A percentile compares a stretch with the other conserved stretches of the same genome.
These are phyloP conservation scores for Ormosia emarginata DNA, from an alignment of 306 rosid genomes.

Conservation along the genomic window DNA sequence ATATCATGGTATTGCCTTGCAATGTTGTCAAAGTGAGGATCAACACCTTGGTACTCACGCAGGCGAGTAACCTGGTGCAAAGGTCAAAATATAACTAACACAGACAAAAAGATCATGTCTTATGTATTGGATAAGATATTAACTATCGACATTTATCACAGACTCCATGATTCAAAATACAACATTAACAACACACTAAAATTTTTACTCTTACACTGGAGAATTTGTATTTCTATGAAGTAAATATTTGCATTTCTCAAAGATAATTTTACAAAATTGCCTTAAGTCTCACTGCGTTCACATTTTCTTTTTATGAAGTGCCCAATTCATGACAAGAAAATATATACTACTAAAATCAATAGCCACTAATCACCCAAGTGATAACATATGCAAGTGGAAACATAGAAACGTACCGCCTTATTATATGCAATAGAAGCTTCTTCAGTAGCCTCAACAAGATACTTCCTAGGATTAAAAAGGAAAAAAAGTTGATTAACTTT, in stretches of 20 bases:
- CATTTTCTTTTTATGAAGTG: background rate
- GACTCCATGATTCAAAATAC: background rate
- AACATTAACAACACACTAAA: background rate
- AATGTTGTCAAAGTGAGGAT: conserved; percentile 80
- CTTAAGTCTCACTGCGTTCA: background rate
- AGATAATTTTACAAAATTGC: background rate
- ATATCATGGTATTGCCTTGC: conserved; percentile 83
- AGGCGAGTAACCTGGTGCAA: conserved; percentile 73
- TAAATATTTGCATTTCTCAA: background rate
- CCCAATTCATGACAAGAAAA: background rate
- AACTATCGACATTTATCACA: background rate
- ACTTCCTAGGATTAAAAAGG: conserved; percentile 51
- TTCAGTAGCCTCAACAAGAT: conserved; percentile 85
- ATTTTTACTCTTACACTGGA: background rate
- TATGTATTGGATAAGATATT: background rate
- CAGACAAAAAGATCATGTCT: background rate
- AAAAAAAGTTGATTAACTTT: background rate
- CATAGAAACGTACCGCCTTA: conserved; percentile 65
- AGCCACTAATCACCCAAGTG: background rate
- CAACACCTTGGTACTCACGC: conserved; percentile 86
- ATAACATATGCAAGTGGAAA: background rate
- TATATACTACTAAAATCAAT: background rate
- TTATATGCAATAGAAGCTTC: conserved; percentile 82
- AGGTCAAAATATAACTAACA: conserved; percentile 8
- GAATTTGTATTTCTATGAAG: background rate